Percentiles rank a stretch among this genome's conserved stretches.
These are phyloP conservation scores for Fusarium penzigii DNA, from an alignment of 2,329 filamentous ascomycete species.

Conservation along the genomic window DNA sequence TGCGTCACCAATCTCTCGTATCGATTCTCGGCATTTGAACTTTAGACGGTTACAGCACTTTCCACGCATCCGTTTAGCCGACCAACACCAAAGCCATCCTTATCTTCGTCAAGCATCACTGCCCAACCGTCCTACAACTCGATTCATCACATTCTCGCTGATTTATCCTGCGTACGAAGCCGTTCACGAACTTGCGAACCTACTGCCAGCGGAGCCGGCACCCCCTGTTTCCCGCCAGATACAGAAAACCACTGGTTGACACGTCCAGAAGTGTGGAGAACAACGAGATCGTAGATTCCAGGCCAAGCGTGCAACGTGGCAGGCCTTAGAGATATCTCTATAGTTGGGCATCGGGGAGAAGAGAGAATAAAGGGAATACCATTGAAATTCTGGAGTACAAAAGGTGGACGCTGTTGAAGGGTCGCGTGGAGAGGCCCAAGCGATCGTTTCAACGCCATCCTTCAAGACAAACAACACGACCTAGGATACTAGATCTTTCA, in stretches of 20 bases:
- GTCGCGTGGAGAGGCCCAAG: too few relatives aligned
- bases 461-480: neutral
- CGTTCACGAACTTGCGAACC: neutral
- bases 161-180: conserved; percentile 1
- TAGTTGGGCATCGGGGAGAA: conserved; percentile 8
- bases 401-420: neutral
- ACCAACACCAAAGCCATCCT: conserved; percentile 1
- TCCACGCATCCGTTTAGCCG: neutral
- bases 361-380: neutral
- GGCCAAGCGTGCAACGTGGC: conserved; percentile 24
- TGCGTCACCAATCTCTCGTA: neutral
- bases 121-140: neutral
- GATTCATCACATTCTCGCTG: neutral
- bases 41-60: too few relatives aligned
- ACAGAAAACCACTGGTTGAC: conserved; percentile 18
- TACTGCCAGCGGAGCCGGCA: neutral
- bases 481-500: neutral
- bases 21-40: neutral
- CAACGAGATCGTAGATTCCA: conserved; percentile 1
- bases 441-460: neutral
- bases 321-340: conserved; percentile 1
- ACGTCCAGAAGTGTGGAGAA: conserved; percentile 17
- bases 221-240: conserved; percentile 9
- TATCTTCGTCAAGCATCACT: conserved; percentile 17
- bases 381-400: neutral